Evolutionary conservation across 164 flowering plant species (phyloP), one percentile per base, ranked within the genome.

Genomic region (Liriodendron chinense): DNA sequence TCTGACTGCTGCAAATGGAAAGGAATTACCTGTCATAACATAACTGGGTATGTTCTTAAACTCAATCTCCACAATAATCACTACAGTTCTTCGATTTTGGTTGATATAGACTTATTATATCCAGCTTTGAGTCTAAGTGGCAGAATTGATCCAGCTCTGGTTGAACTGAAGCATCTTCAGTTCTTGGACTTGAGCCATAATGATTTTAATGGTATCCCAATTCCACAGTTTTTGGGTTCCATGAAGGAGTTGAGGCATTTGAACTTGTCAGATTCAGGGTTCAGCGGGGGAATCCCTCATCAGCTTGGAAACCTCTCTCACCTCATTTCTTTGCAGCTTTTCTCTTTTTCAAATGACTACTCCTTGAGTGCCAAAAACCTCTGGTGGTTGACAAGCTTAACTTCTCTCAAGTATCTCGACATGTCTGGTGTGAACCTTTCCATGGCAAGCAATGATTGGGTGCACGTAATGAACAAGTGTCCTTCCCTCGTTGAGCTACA

Each of bases 261-360:
- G 18, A 50, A 70, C 43, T 18, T 77, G 25, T 77, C 69, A 7
- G 0, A 3, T 18, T 47, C 76, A 1, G 7, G 57, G 28, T 77
- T 77, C 57, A 21, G 50, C 18, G 76, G 76, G 18, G 21, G 22
- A 1, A 47, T 77, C 23, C 68, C 79, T 43, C 62, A 9, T 20
- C 62, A 68, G 12, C 67, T 77, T 22, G 76, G 79, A 43, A 77
- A 50, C 50, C 73, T 77, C 23, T 77, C 79, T 24, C 50, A 56
- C 1, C 10, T 72, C 73, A 14, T 62, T 57, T 14, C 21, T 21
- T 48, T 53, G 73, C 21, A 9, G 21, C 13, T 22, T 8, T 10
- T 1, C 4, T 56, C n/a, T n/a, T n/a, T n/a, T n/a, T n/a, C n/a
- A n/a, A n/a, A n/a, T n/a, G n/a, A n/a, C 20, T 34, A 10, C 5